These are phyloP conservation scores for Ensete glaucum DNA, from an alignment of 176 grass and related monocot genomes.

Conservation along the genomic window DNA sequence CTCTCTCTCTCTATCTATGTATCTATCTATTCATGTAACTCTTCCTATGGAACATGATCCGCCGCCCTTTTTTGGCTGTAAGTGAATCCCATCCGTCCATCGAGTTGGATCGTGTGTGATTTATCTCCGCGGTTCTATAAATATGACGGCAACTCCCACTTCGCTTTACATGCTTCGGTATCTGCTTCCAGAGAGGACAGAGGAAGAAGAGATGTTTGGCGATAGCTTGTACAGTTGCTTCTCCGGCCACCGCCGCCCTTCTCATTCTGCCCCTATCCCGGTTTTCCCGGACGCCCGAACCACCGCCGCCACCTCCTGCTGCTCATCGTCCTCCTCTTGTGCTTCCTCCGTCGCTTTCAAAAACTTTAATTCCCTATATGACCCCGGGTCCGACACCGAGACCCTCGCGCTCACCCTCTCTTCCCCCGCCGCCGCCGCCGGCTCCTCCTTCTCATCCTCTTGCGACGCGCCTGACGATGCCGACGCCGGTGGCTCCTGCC, in stretches of 20 bases:
- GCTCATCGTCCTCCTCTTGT: neutral
- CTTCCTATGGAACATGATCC: too few species aligned
- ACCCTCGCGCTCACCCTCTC: neutral
- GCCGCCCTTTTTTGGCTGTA: too few species aligned
- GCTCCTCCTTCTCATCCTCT: constrained; percentile 14
- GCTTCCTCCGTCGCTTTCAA: neutral
- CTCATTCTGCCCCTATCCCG: neutral
- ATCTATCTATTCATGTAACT: too few species aligned
- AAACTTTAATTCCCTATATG: neutral
- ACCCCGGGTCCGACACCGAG: neutral
- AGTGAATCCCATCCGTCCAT: too few species aligned
- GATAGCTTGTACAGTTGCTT: neutral
- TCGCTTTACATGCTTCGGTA: too few species aligned
- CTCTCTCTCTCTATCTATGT: too few species aligned
- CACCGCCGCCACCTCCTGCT: neutral
- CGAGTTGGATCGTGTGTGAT: too few species aligned
- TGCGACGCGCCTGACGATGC: constrained; percentile 12
- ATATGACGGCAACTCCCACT: too few species aligned
- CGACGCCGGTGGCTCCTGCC: neutral
- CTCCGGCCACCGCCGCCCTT: neutral
- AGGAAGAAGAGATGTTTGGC: neutral
- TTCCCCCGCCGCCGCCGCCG: neutral
- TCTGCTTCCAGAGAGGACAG: neutral
- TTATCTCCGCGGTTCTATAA: too few species aligned
- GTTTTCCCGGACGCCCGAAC: neutral